Base-by-base conservation (phyloP, 2,329 filamentous ascomycete genomes). In the Hymenotorrendiella dingleyae region DNA sequence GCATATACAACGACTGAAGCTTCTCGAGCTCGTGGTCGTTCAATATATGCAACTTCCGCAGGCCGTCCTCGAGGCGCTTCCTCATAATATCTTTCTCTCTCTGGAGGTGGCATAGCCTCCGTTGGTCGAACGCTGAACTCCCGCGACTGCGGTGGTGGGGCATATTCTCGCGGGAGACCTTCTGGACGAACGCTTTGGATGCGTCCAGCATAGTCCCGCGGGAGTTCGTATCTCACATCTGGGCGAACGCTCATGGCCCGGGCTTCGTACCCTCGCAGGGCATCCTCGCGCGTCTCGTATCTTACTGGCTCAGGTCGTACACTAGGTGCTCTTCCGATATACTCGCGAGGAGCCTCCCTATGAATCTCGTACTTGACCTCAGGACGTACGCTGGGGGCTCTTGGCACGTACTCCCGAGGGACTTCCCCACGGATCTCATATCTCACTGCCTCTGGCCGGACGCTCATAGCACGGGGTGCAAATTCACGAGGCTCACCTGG, bases 321-420 rank as follows among this genome's bases (percentile, higher is more conserved):
- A 58, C 78, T 82, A 3, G 74, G 40, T 6, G 64, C 58, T 42
- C 53, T 46, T 7, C 62, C 62, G n/a, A n/a, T n/a, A 54, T 76
- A 78, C 37, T 75, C 72, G 39, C 67, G 59, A 17, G 65, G 59
- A 3, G 73, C 64, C 11, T 72, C 72, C 23, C 72, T 68, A 11
- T 38, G 43, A 3, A 35, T 19, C 20, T 40, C 36, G 14, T 42
- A 42, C 16, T 33, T 24, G 12, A 42, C 29, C 12, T 42, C 40
- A 21, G 54, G 69, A 51, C 55, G 62, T 24, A 62, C 62, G 36
- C 60, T 62, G 9, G 40, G 32, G 33, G 43, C 43, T 27, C 38
- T 54, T n/a, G n/a, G n/a, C 47, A 34, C 61, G 57, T 38, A 65
- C 47, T 68, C 66, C 43, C 48, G 34, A 42, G 20, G 27, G 12